Evolutionary conservation across 306 rosid species (phyloP).

Genomic region (Vigna unguiculata): DNA sequence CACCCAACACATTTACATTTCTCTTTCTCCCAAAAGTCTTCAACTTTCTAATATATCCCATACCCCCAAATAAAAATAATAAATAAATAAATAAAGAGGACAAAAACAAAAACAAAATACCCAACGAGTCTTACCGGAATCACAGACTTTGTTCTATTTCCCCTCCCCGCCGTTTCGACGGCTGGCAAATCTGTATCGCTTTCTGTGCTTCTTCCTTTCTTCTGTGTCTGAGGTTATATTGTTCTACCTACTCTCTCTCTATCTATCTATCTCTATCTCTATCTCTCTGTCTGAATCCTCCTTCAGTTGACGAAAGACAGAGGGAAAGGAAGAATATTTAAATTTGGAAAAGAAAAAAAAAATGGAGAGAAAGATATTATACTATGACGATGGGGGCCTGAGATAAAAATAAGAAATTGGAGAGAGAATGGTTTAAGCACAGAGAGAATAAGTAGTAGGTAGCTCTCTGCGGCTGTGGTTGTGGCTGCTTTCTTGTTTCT

Average conservation of each 20-base stretch:
- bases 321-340: conserved; percentile 41
- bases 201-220: conserved; percentile 36
- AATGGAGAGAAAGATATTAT: neutral
- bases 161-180: conserved; percentile 6
- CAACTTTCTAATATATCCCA: conserved; percentile 30
- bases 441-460: neutral
- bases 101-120: neutral
- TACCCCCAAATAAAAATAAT: neutral
- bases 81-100: neutral
- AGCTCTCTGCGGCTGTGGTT: neutral
- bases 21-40: conserved; percentile 27
- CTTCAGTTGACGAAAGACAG: conserved; percentile 57
- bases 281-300: conserved; percentile 16
- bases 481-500: neutral
- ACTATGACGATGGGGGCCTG: conserved; percentile 17
- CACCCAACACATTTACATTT: conserved; percentile 47
- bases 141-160: conserved; percentile 21
- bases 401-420: conserved; percentile 33
- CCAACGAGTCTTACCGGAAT: conserved; percentile 53
- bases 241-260: conserved; percentile 29
- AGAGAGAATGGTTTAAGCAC: conserved; percentile 26
- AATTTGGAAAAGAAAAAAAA: conserved; percentile 33
- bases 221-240: conserved; percentile 4
- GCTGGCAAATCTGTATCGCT: conserved; percentile 46
- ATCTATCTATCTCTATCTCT: conserved; percentile 16